These are phyloP conservation scores for Phytophthora uliginosa DNA, from an alignment of 352 stramenopile genomes.

Conservation along the genomic window DNA sequence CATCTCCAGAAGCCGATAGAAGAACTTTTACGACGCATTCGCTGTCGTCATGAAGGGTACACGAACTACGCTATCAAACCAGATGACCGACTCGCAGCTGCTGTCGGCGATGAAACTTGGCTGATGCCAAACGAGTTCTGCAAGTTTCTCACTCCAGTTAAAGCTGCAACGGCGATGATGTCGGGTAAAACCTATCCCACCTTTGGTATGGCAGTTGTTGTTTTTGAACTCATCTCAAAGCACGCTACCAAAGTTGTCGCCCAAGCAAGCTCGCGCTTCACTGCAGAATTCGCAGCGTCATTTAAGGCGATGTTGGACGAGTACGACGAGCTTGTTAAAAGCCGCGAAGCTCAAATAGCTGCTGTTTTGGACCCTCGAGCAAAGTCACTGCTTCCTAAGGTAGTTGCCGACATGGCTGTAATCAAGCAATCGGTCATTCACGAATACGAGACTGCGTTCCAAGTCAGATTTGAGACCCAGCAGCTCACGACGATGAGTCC, in stretches of 20 bases:
- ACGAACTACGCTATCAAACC: constrained; percentile 7
- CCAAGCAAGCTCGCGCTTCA: background rate
- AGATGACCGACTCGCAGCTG: background rate
- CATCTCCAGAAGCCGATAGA: constrained; percentile 5
- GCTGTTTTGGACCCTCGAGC: constrained; percentile 21
- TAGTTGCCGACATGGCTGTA: constrained; percentile 7
- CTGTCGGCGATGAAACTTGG: background rate
- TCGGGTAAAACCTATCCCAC: constrained; percentile 23
- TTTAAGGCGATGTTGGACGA: constrained; percentile 24
- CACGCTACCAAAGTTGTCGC: background rate
- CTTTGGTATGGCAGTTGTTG: constrained; percentile 16
- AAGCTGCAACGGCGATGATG: constrained; percentile 22
- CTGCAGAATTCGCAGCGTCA: constrained; percentile 5
- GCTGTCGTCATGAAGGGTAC: constrained; percentile 17
- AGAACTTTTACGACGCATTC: constrained; percentile 12
- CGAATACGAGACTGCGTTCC: constrained; percentile 11
- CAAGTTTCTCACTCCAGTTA: constrained; percentile 22
- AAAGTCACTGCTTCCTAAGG: background rate
- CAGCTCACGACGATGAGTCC: background rate
- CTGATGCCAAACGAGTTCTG: constrained; percentile 1
- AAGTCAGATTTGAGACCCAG: background rate
- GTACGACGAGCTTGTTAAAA: constrained; percentile 5
- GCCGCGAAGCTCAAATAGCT: constrained; percentile 17
- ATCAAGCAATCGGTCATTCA: constrained; percentile 3
- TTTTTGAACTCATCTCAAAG: constrained; percentile 5